Evolutionary conservation across 2,329 filamentous ascomycete genomes (phyloP).

Genomic region (Colletotrichum lupini): DNA sequence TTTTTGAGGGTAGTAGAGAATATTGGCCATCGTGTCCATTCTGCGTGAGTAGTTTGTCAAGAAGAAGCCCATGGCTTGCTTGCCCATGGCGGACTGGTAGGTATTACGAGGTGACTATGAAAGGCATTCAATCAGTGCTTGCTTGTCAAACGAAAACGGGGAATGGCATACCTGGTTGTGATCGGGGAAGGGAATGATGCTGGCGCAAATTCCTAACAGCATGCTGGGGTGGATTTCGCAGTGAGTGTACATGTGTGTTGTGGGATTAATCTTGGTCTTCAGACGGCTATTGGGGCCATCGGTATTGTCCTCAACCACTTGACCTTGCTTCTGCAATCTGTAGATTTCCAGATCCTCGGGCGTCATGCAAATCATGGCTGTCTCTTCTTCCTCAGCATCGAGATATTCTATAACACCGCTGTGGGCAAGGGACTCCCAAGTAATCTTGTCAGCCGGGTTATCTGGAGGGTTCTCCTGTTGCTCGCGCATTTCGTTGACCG

Average conservation of each 20-base stretch:
- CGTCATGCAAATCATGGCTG: slow-evolving; percentile 99
- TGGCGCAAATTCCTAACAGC: slow-evolving; percentile 98
- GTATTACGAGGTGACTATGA: slow-evolving; percentile 93
- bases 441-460: slow-evolving; percentile 73
- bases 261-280: slow-evolving; percentile 87
- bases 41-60: slow-evolving; percentile 96
- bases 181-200: slow-evolving; percentile 99
- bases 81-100: slow-evolving; percentile 99
- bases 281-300: slow-evolving; percentile 85
- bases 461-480: slow-evolving; percentile 74
- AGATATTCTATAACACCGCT: slow-evolving; percentile 94
- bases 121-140: slow-evolving; percentile 45
- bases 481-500: slow-evolving; percentile 79
- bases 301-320: slow-evolving; percentile 66
- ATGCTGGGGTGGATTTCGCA: slow-evolving; percentile 99
- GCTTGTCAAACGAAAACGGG: neutral
- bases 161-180: slow-evolving; percentile 81
- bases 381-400: slow-evolving; percentile 98
- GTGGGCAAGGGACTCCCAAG: slow-evolving; percentile 88
- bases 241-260: slow-evolving; percentile 93
- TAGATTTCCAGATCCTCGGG: slow-evolving; percentile 91
- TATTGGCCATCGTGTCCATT: slow-evolving; percentile 99
- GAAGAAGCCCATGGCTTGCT: slow-evolving; percentile 99
- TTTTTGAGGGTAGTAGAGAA: slow-evolving; percentile 98
- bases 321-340: slow-evolving; percentile 75